These are phyloP conservation scores for Filobasidium uniguttulatum DNA, from an alignment of 1,284 basidiomycete genomes.

Conservation along the genomic window DNA sequence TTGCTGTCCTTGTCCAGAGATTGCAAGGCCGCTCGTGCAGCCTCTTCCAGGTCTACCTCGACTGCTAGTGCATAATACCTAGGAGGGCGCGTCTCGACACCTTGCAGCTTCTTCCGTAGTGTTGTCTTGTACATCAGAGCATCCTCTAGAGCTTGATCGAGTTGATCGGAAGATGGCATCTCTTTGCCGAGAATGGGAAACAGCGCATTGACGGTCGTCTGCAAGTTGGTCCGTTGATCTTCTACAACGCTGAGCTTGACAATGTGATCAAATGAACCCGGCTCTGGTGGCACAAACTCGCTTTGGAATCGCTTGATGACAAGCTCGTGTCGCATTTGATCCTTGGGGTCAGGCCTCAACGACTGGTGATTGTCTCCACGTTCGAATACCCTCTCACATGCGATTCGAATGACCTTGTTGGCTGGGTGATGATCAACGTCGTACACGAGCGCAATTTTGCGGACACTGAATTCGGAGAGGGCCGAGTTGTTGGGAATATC, in stretches of 20 bases:
- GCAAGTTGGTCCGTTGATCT: constrained; percentile 45
- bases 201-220: constrained; percentile 49
- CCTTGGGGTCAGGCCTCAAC: constrained; percentile 47
- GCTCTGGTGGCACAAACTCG: constrained; percentile 50
- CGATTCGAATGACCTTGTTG: constrained; percentile 53
- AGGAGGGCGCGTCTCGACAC: constrained; percentile 30
- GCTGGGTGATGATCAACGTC: constrained; percentile 44
- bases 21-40: constrained; percentile 37
- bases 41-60: constrained; percentile 49
- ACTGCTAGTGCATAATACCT: constrained; percentile 67
- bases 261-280: constrained; percentile 49
- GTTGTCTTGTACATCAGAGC: constrained; percentile 33
- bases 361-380: constrained; percentile 77
- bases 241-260: constrained; percentile 54
- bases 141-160: constrained; percentile 48
- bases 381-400: constrained; percentile 53
- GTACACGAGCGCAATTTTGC: constrained; percentile 70
- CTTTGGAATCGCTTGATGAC: constrained; percentile 69
- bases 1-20: constrained; percentile 10
- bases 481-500: constrained; percentile 38
- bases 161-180: constrained; percentile 44
- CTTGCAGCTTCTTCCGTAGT: constrained; percentile 35
- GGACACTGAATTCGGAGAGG: constrained; percentile 37
- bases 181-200: constrained; percentile 42
- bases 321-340: constrained; percentile 54